A percentile compares a stretch with the other conserved stretches of the same genome.
phyloP scores from a whole-genome alignment of 2,329 filamentous ascomycete species.

The Phialophora macrospora region DNA sequence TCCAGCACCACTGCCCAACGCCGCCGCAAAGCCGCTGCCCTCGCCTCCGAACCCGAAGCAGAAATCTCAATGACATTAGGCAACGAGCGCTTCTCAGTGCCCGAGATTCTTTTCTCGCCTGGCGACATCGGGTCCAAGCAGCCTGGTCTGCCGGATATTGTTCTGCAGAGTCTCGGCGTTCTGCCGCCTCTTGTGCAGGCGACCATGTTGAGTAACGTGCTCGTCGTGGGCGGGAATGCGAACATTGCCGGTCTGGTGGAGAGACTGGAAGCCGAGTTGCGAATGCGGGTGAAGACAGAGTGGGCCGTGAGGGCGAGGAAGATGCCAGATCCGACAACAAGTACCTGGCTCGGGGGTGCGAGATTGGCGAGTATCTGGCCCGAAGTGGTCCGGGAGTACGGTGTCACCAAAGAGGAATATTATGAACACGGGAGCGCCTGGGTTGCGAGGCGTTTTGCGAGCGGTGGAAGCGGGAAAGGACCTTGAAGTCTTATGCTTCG shows the following conservation, averaged over 20 bases:
- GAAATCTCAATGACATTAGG: conserved; percentile 86
- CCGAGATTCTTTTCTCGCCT: conserved; percentile 87
- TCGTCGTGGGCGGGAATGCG: conserved; percentile 86
- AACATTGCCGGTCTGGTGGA: conserved; percentile 80
- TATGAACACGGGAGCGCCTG: conserved; percentile 79
- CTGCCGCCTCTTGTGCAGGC: conserved; percentile 85
- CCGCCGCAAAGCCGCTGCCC: conserved; percentile 56
- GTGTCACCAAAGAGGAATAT: conserved; percentile 88
- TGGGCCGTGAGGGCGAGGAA: conserved; percentile 75
- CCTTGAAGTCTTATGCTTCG: not conserved
- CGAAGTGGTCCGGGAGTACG: conserved; percentile 66
- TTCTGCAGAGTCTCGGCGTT: conserved; percentile 75
- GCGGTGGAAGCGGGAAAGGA: conserved; percentile 10
- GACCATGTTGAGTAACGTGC: conserved; percentile 79
- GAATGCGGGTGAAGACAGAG: conserved; percentile 73
- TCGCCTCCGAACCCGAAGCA: conserved; percentile 53
- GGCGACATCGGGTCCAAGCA: conserved; percentile 83
- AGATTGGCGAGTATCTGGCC: conserved; percentile 69
- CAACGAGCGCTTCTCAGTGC: conserved; percentile 89
- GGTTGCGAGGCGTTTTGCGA: conserved; percentile 71
- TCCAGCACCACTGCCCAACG: conserved; percentile 62
- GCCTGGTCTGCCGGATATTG: conserved; percentile 78
- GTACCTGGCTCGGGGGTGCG: conserved; percentile 85
- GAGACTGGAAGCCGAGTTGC: conserved; percentile 73
- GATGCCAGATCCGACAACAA: conserved; percentile 74